phyloP scores from a whole-genome alignment of 371 early-diverging fungal species.

The Haplosporangium sp. region DNA sequence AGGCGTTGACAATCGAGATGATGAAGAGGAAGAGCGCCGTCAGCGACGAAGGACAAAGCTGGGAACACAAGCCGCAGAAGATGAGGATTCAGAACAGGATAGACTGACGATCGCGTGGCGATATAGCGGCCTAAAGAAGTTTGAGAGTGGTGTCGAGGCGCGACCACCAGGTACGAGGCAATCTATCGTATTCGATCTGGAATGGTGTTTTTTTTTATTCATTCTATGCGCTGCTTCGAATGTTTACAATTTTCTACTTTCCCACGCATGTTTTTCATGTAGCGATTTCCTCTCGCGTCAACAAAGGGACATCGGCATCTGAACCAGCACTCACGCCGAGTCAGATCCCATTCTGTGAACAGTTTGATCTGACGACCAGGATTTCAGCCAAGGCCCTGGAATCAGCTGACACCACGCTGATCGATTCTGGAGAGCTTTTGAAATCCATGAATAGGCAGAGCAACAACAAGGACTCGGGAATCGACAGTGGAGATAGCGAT shows the following conservation, averaged over 20 bases:
- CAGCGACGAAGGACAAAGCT: conserved; percentile 11
- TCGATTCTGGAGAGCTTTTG: conserved; percentile 50
- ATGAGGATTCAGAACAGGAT: conserved; percentile 62
- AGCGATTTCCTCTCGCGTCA: conserved; percentile 47
- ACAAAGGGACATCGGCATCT: conserved; percentile 10
- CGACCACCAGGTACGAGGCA: conserved; percentile 22
- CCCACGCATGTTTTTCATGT: not conserved
- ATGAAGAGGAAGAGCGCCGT: conserved; percentile 29
- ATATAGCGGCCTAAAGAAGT: conserved; percentile 83
- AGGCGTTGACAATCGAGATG: conserved; percentile 63
- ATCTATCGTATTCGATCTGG: not conserved
- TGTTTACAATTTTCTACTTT: too few species aligned
- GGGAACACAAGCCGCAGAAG: conserved; percentile 25
- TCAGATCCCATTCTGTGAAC: conserved; percentile 71
- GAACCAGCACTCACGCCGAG: conserved; percentile 21
- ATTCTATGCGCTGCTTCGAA: too few species aligned
- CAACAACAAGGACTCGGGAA: not conserved
- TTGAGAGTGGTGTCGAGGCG: conserved; percentile 59
- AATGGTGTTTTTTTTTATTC: not conserved
- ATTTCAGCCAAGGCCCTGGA: conserved; percentile 65
- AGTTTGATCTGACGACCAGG: conserved; percentile 82
- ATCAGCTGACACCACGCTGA: conserved; percentile 57
- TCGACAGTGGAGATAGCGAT: conserved; percentile 16
- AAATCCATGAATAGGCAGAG: conserved; percentile 11
- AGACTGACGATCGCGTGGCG: conserved; percentile 94